phyloP scores from a whole-genome alignment of 257 asterid species.

The Solanum lycopersicoides region DNA sequence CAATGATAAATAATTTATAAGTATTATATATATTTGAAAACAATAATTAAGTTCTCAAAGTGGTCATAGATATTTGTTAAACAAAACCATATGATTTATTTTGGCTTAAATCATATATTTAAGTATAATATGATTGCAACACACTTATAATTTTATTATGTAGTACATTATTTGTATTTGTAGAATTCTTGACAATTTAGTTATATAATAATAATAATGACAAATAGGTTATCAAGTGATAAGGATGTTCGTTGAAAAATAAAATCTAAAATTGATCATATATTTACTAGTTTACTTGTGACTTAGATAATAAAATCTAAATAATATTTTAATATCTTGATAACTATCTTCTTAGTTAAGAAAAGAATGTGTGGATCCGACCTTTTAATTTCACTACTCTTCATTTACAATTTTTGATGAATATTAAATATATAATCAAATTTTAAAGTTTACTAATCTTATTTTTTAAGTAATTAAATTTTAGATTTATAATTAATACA shows the following conservation, averaged over 20 bases:
- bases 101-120: too few species aligned
- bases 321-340: neutral
- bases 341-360: neutral
- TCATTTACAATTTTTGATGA: neutral
- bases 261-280: neutral
- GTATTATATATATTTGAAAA: neutral
- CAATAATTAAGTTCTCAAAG: neutral
- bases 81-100: neutral
- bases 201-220: too few species aligned
- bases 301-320: too few species aligned
- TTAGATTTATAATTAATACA: too few species aligned
- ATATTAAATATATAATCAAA: too few species aligned
- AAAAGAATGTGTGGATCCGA: neutral
- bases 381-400: neutral
- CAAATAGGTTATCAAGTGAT: neutral
- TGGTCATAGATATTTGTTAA: neutral
- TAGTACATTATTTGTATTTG: too few species aligned
- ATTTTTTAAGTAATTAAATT: too few species aligned
- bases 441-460: too few species aligned
- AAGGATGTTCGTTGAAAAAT: too few species aligned
- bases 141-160: neutral
- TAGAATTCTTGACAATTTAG: neutral
- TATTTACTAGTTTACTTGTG: neutral
- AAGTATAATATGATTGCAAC: neutral
- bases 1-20: neutral